Evolutionary conservation across 2,329 filamentous ascomycete genomes (phyloP).

Genomic region (Hypomyces perniciosus): DNA sequence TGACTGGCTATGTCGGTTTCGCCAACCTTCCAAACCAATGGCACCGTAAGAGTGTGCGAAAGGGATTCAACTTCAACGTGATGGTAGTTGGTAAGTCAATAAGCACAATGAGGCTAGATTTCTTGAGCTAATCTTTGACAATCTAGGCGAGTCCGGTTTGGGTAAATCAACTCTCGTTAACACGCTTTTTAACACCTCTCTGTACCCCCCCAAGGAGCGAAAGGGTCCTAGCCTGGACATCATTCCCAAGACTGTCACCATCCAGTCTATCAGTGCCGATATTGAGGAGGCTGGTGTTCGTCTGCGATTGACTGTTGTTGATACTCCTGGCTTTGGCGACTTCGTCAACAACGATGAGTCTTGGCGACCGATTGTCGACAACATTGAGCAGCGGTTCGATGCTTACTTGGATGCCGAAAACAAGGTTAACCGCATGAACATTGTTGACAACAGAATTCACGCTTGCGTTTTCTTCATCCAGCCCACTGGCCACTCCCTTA

Average conservation of each 20-base stretch:
- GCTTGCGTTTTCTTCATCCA: conserved; percentile 99
- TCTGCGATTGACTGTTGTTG: conserved; percentile 91
- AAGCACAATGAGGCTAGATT: neutral
- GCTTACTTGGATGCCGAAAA: conserved; percentile 98
- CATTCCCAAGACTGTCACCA: conserved; percentile 94
- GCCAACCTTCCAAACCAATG: conserved; percentile 99
- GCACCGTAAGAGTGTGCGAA: conserved; percentile 99
- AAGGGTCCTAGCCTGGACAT: conserved; percentile 96
- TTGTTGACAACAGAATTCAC: conserved; percentile 97
- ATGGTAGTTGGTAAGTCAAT: conserved; percentile 92
- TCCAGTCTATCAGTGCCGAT: conserved; percentile 90
- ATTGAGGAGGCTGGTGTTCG: conserved; percentile 99
- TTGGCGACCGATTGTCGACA: conserved; percentile 98
- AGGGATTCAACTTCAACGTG: conserved; percentile 99
- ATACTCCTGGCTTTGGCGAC: conserved; percentile 96
- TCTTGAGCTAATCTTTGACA: neutral
- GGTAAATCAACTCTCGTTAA: conserved; percentile 99
- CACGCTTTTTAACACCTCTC: conserved; percentile 98
- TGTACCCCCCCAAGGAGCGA: conserved; percentile 97
- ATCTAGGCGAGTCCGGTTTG: conserved; percentile 89
- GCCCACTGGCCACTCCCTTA: conserved; percentile 95
- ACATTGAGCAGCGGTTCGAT: conserved; percentile 98
- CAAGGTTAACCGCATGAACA: conserved; percentile 99
- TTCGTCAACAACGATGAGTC: conserved; percentile 99
- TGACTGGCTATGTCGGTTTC: conserved; percentile 97